Evolutionary conservation across 371 early-diverging fungal species (phyloP).

Genomic region (Mucor circinelloides): DNA sequence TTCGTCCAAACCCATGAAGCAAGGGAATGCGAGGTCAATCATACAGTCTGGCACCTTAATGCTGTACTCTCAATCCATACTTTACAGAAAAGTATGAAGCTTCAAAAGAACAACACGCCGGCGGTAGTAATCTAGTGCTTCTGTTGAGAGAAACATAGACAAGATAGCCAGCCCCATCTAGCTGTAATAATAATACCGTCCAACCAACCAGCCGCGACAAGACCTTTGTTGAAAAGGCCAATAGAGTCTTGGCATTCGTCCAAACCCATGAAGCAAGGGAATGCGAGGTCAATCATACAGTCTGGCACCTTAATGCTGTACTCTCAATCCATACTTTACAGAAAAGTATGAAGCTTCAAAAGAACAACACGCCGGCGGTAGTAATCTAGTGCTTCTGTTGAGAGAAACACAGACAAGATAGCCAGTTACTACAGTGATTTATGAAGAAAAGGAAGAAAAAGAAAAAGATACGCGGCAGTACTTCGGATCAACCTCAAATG

Average conservation of each 20-base stretch:
- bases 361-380: constrained; percentile 12
- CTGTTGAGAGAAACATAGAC: constrained; percentile 18
- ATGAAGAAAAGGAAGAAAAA: too few relatives aligned
- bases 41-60: constrained; percentile 14
- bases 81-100: neutral
- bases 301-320: constrained; percentile 13
- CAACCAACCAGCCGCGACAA: constrained; percentile 6
- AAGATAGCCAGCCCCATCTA: constrained; percentile 12
- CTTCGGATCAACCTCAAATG: too few relatives aligned
- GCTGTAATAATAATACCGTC: neutral
- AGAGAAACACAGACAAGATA: constrained; percentile 15
- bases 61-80: constrained; percentile 12
- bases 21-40: constrained; percentile 13
- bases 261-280: constrained; percentile 20
- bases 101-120: constrained; percentile 11
- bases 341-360: constrained; percentile 2
- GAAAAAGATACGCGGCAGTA: too few relatives aligned
- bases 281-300: constrained; percentile 7
- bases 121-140: constrained; percentile 8
- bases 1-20: constrained; percentile 17
- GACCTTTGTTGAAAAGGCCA: constrained; percentile 17
- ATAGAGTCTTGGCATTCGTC: constrained; percentile 9
- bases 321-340: constrained; percentile 14
- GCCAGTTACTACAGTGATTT: constrained; percentile 21
- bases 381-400: constrained; percentile 14